Conservation (phyloP, 306 rosid genomes). For the Canavalia gladiata region DNA sequence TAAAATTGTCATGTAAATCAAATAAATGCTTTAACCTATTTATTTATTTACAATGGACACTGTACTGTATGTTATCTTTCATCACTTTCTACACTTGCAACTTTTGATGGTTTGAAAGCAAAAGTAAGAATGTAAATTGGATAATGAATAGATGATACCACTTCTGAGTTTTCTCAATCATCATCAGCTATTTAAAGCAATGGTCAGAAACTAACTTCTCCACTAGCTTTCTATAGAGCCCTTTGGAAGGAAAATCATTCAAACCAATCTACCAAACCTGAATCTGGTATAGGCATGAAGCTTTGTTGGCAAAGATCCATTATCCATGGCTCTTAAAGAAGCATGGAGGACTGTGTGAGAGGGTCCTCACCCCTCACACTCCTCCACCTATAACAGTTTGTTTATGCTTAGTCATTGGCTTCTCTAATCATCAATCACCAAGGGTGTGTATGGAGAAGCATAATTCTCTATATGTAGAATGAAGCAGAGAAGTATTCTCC, state of each 20-base stretch:
- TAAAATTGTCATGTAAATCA: conserved; percentile 23
- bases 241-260: conserved; percentile 45
- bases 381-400: conserved; percentile 60
- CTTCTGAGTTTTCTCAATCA: conserved; percentile 38
- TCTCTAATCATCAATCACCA: conserved; percentile 6
- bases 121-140: conserved; percentile 38
- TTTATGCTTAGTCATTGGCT: conserved; percentile 53
- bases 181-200: conserved; percentile 64
- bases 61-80: conserved; percentile 18
- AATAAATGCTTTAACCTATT: conserved; percentile 17
- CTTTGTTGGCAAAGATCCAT: conserved; percentile 52
- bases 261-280: conserved; percentile 41
- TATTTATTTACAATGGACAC: conserved; percentile 33
- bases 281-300: conserved; percentile 44
- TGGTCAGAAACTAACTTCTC: conserved; percentile 51
- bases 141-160: conserved; percentile 55
- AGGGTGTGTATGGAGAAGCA: conserved; percentile 27
- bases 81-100: conserved; percentile 43
- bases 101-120: conserved; percentile 53
- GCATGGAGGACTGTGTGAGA: conserved; percentile 51
- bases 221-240: conserved; percentile 59
- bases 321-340: conserved; percentile 52
- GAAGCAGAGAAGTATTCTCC: conserved; percentile 42
- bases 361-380: conserved; percentile 49
- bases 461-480: conserved; percentile 29